Conservation (phyloP, 139 green algal genomes). For the Microglena sp. region DNA sequence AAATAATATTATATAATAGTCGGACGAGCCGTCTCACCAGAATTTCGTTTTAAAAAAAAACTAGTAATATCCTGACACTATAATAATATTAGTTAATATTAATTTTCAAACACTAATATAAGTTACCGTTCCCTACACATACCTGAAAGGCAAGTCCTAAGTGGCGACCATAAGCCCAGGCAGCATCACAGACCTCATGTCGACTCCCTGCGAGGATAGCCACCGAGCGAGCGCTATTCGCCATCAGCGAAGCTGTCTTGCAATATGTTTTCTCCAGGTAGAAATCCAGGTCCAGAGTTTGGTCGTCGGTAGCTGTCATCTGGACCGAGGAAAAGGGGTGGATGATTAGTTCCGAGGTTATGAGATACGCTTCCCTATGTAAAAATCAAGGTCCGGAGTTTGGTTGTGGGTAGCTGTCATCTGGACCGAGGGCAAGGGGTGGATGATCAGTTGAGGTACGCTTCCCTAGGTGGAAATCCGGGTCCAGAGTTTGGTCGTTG, state of each 20-base stretch:
- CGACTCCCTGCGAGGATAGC: conserved; percentile 62
- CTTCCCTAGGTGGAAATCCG: conserved; percentile 78
- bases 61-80: no score
- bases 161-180: conserved; percentile 73
- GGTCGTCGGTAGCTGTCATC: conserved; percentile 69
- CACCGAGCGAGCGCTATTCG: conserved; percentile 73
- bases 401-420: conserved; percentile 70
- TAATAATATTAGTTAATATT: no score
- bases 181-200: conserved; percentile 36
- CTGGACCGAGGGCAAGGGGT: no score
- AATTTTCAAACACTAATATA: no score
- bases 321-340: no score
- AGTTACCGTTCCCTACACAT: background rate
- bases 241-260: conserved; percentile 95
- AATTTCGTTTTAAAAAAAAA: no score
- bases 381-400: conserved; percentile 62
- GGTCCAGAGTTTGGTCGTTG: conserved; percentile 45
- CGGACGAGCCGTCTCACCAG: no score
- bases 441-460: no score
- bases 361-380: conserved; percentile 75
- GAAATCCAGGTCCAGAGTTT: conserved; percentile 66
- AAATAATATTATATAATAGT: no score
- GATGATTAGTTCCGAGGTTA: no score
- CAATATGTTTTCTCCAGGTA: conserved; percentile 83
- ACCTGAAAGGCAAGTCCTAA: conserved; percentile 93